phyloP scores from a whole-genome alignment of 2,329 filamentous ascomycete genomes.

The Furcasterigmium furcatum region DNA sequence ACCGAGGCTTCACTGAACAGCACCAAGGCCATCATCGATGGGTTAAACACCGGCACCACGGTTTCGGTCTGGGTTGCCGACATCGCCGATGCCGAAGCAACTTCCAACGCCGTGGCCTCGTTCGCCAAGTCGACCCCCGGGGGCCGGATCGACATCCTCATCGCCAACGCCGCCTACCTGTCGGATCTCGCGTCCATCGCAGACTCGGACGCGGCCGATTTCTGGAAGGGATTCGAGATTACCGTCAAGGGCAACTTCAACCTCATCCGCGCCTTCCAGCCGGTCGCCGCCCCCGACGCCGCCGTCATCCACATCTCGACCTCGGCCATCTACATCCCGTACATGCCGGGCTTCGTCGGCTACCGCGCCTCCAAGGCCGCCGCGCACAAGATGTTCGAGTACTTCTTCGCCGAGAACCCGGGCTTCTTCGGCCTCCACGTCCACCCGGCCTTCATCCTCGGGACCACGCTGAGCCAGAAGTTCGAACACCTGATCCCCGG shows the following conservation, averaged over 20 bases:
- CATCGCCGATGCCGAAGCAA: constrained; percentile 9
- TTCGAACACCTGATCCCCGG: not conserved
- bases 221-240: constrained; percentile 19
- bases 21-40: constrained; percentile 15
- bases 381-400: constrained; percentile 35
- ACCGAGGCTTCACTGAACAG: constrained; percentile 15
- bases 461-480: constrained; percentile 9
- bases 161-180: constrained; percentile 22
- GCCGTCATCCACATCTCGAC: constrained; percentile 19
- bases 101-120: constrained; percentile 3
- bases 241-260: constrained; percentile 18
- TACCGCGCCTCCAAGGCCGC: constrained; percentile 42
- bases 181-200: constrained; percentile 10
- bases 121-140: constrained; percentile 2
- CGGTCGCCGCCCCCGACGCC: constrained; percentile 8
- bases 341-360: constrained; percentile 21
- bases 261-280: constrained; percentile 15
- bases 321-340: constrained; percentile 16
- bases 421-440: constrained; percentile 33
- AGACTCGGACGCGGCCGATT: constrained; percentile 15
- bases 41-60: constrained; percentile 12
- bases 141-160: constrained; percentile 18
- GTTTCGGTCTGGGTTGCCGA: constrained; percentile 12
- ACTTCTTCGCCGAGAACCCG: constrained; percentile 34
- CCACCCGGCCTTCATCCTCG: constrained; percentile 32